Base-by-base conservation (phyloP, 306 rosid genomes). In the Fragaria vesca region DNA sequence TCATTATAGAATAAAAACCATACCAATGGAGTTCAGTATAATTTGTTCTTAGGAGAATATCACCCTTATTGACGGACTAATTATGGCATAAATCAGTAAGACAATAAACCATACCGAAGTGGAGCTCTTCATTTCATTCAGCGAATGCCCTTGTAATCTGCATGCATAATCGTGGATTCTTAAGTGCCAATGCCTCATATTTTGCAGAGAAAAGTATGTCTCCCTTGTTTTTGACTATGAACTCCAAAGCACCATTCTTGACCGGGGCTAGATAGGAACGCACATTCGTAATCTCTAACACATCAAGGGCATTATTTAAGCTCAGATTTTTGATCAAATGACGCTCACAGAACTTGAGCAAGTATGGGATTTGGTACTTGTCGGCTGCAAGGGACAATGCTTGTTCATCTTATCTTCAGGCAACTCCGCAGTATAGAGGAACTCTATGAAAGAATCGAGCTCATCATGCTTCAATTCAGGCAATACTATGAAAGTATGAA, bases 381-480 rank as follows among this genome's bases (percentile, higher is more conserved):
- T 91, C 90, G 12, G 96, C 97, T n/a, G 93, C 97, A 1, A 77
- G 54, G 5, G 90, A 79, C 76, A 93, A 66, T 0, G 91, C 77
- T 78, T 82, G 69, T 81, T 88, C 86, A 90, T 21, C 77, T 80
- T 87, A 20, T 93, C 87, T n/a, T 30, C 67, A 1, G 79, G 12
- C 81, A 93, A 69, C 6, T 72, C 47, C 6, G 93, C 97, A 9
- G 84, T 72, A 69, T 91, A 91, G 50, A 91, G 89, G 75, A 90
- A 93, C 77, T 91, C 96, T 2, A 91, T 45, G 0, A 93, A 84
- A 16, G 87, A 81, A 57, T 88, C 88, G 11, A 93, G 75, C 69
- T 88, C 93, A 51, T 86, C 93, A 10, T 80, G 68, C 72, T 75
- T 80, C 81, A 93, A 2, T 38, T 93, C 97, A 0, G 91, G 82